Evolutionary conservation across 2,329 filamentous ascomycete genomes (phyloP).

Genomic region (Colletotrichum melonis): DNA sequence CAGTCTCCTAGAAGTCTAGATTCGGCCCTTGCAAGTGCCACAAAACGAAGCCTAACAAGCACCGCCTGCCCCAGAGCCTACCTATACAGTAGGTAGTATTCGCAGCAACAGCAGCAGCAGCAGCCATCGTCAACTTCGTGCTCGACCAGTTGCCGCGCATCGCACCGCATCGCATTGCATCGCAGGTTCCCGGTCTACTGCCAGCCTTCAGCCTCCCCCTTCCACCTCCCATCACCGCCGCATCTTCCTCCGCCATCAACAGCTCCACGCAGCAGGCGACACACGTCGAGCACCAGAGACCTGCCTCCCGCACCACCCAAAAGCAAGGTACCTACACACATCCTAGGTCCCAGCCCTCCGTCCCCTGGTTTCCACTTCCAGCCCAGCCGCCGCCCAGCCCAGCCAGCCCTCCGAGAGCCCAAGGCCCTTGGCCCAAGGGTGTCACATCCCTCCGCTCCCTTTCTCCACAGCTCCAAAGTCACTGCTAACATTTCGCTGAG

Average conservation of each 20-base stretch:
- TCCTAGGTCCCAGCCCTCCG: background rate
- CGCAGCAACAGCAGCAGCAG: background rate
- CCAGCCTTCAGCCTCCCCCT: no score
- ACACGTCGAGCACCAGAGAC: background rate
- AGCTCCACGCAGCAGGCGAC: background rate
- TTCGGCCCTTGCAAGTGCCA: background rate
- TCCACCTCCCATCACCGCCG: no score
- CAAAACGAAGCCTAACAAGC: background rate
- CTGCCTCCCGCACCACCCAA: no score
- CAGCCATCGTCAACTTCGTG: background rate
- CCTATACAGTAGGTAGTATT: no score
- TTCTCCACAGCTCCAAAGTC: background rate
- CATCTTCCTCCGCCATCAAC: background rate
- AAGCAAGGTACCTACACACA: no score
- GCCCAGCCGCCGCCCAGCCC: constrained; percentile 8
- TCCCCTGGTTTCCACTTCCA: constrained; percentile 9
- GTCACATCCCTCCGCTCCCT: background rate
- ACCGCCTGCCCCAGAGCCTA: background rate
- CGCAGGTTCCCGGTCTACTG: background rate
- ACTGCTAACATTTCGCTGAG: no score
- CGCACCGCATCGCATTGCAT: background rate
- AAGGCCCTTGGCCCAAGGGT: constrained; percentile 3
- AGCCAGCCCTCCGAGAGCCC: background rate
- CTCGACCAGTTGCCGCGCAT: background rate
- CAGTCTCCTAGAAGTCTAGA: background rate